Conservation (phyloP, 1,139 yeast species). For the Pichia norvegensis region DNA sequence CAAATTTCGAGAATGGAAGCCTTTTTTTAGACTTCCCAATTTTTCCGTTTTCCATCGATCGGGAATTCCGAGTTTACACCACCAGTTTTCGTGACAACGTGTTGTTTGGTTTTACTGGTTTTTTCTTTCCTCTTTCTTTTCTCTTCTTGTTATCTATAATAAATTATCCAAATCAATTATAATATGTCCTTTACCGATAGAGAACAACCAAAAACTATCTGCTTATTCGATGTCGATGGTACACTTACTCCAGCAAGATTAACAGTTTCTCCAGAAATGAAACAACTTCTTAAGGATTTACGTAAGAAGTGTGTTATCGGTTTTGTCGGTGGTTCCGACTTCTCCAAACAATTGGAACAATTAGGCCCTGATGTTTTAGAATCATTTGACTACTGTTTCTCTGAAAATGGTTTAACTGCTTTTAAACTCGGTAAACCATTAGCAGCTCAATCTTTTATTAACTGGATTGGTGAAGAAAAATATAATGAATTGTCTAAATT, state of each 20-base stretch:
- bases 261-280: slow-evolving; percentile 72
- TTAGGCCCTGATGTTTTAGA: slow-evolving; percentile 70
- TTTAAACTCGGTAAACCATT: slow-evolving; percentile 82
- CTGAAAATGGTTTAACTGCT: slow-evolving; percentile 97
- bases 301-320: slow-evolving; percentile 92
- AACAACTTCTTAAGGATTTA: slow-evolving; percentile 56
- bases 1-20: too few relatives aligned
- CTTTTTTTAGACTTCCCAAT: too few relatives aligned
- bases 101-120: background rate
- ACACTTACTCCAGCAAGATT: slow-evolving; percentile 97
- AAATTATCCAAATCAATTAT: background rate
- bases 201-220: slow-evolving; percentile 55
- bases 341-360: slow-evolving; percentile 92
- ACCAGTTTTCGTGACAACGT: background rate
- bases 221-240: slow-evolving; percentile 95
- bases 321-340: slow-evolving; percentile 96
- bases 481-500: slow-evolving; percentile 84
- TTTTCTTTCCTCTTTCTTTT: background rate
- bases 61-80: too few relatives aligned
- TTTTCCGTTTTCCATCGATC: too few relatives aligned
- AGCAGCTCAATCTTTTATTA: slow-evolving; percentile 87
- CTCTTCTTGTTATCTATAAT: background rate
- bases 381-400: slow-evolving; percentile 90
- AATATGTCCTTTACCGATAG: slow-evolving; percentile 45
- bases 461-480: slow-evolving; percentile 92